phyloP scores from a whole-genome alignment of 2,329 filamentous ascomycete genomes.

The Cladosporium cucumerinum region DNA sequence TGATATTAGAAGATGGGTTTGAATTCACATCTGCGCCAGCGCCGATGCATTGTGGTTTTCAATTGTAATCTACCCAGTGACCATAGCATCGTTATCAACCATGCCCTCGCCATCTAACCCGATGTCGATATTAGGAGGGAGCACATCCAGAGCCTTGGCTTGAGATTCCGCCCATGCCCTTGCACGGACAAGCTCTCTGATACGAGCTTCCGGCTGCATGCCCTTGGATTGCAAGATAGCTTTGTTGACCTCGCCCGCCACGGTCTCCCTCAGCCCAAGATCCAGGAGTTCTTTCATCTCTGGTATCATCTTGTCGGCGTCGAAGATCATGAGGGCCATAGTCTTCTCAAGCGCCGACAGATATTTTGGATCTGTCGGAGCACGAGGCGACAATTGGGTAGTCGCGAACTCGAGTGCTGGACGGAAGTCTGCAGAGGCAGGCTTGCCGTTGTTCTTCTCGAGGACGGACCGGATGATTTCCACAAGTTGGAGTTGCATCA shows the following conservation, averaged over 20 bases:
- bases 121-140: slow-evolving; percentile 41
- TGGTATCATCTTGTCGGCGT: slow-evolving; percentile 72
- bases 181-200: slow-evolving; percentile 75
- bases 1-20: not conserved
- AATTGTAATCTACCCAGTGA: slow-evolving; percentile 2
- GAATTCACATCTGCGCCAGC: not conserved
- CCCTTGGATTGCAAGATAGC: slow-evolving; percentile 75
- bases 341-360: slow-evolving; percentile 85
- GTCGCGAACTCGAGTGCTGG: slow-evolving; percentile 85
- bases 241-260: slow-evolving; percentile 87
- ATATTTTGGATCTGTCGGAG: slow-evolving; percentile 76
- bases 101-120: slow-evolving; percentile 37
- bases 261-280: slow-evolving; percentile 72
- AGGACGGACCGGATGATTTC: slow-evolving; percentile 78
- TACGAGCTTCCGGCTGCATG: slow-evolving; percentile 71
- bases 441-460: slow-evolving; percentile 51
- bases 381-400: slow-evolving; percentile 79
- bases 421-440: slow-evolving; percentile 67
- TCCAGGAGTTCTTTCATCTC: slow-evolving; percentile 74
- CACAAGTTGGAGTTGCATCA: slow-evolving; percentile 86
- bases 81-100: slow-evolving; percentile 24
- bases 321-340: slow-evolving; percentile 87
- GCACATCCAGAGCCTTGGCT: slow-evolving; percentile 44
- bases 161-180: slow-evolving; percentile 79
- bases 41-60: not conserved